These are phyloP conservation scores for Posidonia oceanica DNA, from an alignment of 116 monocot genomes.

Conservation along the genomic window DNA sequence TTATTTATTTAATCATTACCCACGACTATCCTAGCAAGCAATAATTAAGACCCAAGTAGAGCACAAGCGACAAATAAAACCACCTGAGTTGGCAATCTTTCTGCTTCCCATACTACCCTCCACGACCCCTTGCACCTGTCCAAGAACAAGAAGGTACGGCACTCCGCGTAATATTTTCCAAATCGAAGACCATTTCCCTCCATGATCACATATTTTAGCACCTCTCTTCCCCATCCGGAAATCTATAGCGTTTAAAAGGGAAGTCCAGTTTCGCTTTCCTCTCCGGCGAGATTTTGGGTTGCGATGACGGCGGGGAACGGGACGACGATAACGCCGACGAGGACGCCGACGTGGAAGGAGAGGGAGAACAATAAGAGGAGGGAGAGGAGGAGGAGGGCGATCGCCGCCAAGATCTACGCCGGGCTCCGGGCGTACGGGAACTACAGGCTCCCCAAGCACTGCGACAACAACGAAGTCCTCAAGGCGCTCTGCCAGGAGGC, in stretches of 20 bases:
- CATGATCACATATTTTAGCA: background rate
- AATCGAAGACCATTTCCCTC: background rate
- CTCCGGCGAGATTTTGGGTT: background rate
- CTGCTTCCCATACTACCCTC: no score
- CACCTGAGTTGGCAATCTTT: no score
- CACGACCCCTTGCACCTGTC: no score
- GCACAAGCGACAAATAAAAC: no score
- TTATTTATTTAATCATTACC: no score
- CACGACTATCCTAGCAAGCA: no score
- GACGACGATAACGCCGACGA: slow-evolving; percentile 19
- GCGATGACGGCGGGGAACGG: slow-evolving; percentile 13
- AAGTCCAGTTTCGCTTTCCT: background rate
- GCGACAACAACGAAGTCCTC: slow-evolving; percentile 41
- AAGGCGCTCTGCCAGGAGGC: slow-evolving; percentile 33
- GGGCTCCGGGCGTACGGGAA: slow-evolving; percentile 32
- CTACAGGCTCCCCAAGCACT: slow-evolving; percentile 43
- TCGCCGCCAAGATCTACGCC: slow-evolving; percentile 29
- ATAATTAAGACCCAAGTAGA: no score
- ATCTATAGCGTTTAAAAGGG: background rate
- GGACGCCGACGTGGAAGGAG: slow-evolving; percentile 38
- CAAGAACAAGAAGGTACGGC: background rate
- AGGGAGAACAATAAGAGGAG: slow-evolving; percentile 35
- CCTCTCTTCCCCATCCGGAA: background rate
- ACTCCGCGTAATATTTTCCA: background rate
- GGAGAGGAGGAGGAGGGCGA: slow-evolving; percentile 26